phyloP scores from a whole-genome alignment of 192 early-diverging fungal genomes.

The Physocladia obscura region DNA sequence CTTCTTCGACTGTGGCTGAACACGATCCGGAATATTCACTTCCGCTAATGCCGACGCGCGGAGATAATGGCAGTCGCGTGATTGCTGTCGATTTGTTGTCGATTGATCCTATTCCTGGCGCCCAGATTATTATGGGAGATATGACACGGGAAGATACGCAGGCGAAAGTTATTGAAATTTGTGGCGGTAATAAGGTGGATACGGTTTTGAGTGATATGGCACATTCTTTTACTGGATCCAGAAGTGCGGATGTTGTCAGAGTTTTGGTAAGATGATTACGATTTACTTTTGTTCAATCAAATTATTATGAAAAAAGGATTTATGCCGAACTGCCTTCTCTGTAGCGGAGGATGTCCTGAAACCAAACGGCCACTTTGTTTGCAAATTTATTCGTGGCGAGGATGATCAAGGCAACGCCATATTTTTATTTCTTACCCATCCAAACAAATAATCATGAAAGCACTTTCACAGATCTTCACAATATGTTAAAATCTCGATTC shows the following conservation, averaged over 20 bases:
- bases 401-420: slow-evolving; percentile 31
- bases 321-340: slow-evolving; percentile 66
- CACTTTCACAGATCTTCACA: slow-evolving; percentile 31
- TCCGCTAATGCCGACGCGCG: not conserved
- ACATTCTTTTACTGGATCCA: slow-evolving; percentile 73
- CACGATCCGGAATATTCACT: not conserved
- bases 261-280: slow-evolving; percentile 13
- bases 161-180: slow-evolving; percentile 7
- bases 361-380: slow-evolving; percentile 61
- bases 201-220: slow-evolving; percentile 72
- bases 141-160: slow-evolving; percentile 53
- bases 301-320: slow-evolving; percentile 29
- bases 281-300: not conserved
- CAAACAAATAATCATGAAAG: not conserved
- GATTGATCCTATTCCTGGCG: slow-evolving; percentile 67
- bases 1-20: not conserved
- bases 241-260: slow-evolving; percentile 62
- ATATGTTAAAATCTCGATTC: slow-evolving; percentile 50
- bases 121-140: slow-evolving; percentile 65
- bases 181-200: slow-evolving; percentile 36
- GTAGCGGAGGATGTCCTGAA: slow-evolving; percentile 61
- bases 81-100: slow-evolving; percentile 72
- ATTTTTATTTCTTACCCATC: not conserved
- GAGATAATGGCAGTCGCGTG: slow-evolving; percentile 42
- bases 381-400: slow-evolving; percentile 61